Conservation (phyloP, 805 yeast species). For the Kluyveromyces nonfermentans region DNA sequence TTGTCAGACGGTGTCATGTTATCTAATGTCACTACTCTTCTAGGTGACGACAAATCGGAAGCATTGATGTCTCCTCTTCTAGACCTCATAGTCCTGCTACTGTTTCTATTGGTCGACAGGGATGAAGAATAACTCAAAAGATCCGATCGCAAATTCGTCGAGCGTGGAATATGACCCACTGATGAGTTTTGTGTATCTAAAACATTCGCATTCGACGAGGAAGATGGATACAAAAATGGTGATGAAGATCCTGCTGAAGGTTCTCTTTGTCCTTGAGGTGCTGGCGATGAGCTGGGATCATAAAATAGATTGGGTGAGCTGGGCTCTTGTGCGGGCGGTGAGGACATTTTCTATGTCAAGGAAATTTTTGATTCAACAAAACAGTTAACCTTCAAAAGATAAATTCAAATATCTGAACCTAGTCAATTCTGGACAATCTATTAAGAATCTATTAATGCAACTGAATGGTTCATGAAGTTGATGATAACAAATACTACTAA, state of each 20-base stretch:
- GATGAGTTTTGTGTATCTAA: slow-evolving; percentile 21
- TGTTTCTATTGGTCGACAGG: slow-evolving; percentile 33
- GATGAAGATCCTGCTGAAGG: slow-evolving; percentile 29
- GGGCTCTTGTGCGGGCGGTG: slow-evolving; percentile 30
- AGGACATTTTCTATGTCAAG: slow-evolving; percentile 4
- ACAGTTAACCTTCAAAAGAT: too few species aligned
- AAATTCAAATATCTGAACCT: too few species aligned
- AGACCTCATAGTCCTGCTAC: slow-evolving; percentile 32
- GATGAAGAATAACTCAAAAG: slow-evolving; percentile 23
- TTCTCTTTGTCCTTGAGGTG: slow-evolving; percentile 15
- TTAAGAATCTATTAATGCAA: too few species aligned
- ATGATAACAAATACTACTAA: not conserved
- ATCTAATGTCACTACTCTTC: slow-evolving; percentile 49
- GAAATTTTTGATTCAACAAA: too few species aligned
- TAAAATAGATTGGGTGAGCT: slow-evolving; percentile 28
- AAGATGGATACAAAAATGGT: slow-evolving; percentile 37
- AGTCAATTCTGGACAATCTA: not conserved
- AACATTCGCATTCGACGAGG: slow-evolving; percentile 21
- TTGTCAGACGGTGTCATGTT: slow-evolving; percentile 22
- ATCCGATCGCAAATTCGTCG: slow-evolving; percentile 38
- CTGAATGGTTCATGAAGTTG: not conserved
- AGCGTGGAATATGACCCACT: slow-evolving; percentile 16
- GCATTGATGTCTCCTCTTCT: slow-evolving; percentile 74
- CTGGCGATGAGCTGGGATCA: slow-evolving; percentile 23
- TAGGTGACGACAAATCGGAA: slow-evolving; percentile 64